A percentile compares a stretch with the other conserved stretches of the same genome.
Conservation (phyloP, 1,139 yeast genomes). For the Saccharomyces hybrid region DNA sequence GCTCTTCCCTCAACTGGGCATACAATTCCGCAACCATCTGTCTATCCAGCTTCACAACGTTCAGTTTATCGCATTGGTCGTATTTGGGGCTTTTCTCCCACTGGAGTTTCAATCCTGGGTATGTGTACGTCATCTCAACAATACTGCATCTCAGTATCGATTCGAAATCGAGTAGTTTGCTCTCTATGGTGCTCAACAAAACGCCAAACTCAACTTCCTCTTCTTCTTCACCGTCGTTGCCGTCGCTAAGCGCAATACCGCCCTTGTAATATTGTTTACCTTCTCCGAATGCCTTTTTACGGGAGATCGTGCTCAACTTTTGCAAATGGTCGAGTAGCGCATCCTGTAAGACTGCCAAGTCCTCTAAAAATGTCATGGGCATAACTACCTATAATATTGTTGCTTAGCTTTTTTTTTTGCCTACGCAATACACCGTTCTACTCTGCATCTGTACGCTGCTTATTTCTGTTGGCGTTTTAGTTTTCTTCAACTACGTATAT, state of each 20-base stretch:
- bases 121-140: constrained; percentile 13
- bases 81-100: constrained; percentile 10
- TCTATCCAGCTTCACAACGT: constrained; percentile 10
- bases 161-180: constrained; percentile 10
- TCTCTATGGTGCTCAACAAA: constrained; percentile 1
- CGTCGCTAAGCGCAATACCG: not conserved
- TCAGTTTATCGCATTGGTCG: constrained; percentile 9
- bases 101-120: constrained; percentile 10
- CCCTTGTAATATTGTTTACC: not conserved
- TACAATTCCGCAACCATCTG: constrained; percentile 2
- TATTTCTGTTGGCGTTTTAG: not conserved
- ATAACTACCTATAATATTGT: not conserved
- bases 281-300: not conserved
- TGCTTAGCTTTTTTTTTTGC: not conserved
- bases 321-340: not conserved
- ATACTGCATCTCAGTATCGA: constrained; percentile 10
- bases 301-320: not conserved
- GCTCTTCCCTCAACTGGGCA: constrained; percentile 4
- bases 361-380: not conserved
- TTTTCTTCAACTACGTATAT: not conserved
- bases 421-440: not conserved
- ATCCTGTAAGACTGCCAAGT: not conserved
- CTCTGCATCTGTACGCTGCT: not conserved
- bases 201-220: constrained; percentile 1
- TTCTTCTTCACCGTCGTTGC: not conserved